phyloP scores from a whole-genome alignment of 306 rosid species.

The Pueraria montana region DNA sequence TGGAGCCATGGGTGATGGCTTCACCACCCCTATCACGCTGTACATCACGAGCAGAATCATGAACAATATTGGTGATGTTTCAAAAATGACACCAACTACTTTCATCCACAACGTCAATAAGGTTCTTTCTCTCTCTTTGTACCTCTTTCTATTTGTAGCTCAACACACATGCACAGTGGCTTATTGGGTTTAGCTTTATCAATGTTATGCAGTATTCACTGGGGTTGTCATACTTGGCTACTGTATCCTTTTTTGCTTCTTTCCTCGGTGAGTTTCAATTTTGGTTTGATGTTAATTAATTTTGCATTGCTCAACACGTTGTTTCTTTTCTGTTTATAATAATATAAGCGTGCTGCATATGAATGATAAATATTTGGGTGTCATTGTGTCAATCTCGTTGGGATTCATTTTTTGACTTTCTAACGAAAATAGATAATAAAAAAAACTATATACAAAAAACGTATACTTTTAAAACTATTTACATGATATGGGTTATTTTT shows the following conservation, averaged over 20 bases:
- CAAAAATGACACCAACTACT: neutral
- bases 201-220: neutral
- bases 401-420: too few species aligned
- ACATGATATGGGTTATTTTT: too few species aligned
- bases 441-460: too few species aligned
- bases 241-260: neutral
- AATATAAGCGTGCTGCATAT: too few species aligned
- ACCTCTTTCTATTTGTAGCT: neutral
- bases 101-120: neutral
- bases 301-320: too few species aligned
- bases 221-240: neutral
- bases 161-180: neutral
- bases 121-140: neutral
- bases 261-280: neutral
- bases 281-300: neutral
- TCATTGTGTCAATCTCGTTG: too few species aligned
- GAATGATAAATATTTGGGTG: too few species aligned
- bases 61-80: neutral
- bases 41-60: neutral
- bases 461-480: too few species aligned
- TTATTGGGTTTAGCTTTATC: neutral
- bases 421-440: too few species aligned
- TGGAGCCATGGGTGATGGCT: constrained; percentile 2
- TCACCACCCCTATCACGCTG: neutral
- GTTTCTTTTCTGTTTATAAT: too few species aligned